Evolutionary conservation across 2,329 filamentous ascomycete species (phyloP).

Genomic region (Pleomassaria siparia): DNA sequence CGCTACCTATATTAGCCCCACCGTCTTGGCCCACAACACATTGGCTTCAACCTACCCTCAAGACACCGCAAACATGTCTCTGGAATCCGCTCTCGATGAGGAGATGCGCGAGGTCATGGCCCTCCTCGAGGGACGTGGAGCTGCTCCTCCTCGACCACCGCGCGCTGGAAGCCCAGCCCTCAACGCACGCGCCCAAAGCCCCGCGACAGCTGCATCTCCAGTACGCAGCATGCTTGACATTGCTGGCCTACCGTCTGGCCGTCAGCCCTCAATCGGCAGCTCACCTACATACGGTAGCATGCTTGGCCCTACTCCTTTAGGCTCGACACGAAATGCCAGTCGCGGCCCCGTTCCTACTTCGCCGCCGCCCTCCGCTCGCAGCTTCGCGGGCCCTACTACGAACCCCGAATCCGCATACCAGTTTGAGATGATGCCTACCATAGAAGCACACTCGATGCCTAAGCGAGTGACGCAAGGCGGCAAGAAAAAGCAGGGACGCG

Average conservation of each 20-base stretch:
- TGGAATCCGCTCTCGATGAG: constrained; percentile 75
- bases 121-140: constrained; percentile 59
- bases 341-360: constrained; percentile 36
- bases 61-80: constrained; percentile 59
- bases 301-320: constrained; percentile 38
- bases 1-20: not conserved
- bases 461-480: constrained; percentile 47
- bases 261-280: constrained; percentile 39
- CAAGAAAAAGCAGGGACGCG: constrained; percentile 42
- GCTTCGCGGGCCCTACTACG: constrained; percentile 23
- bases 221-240: constrained; percentile 63
- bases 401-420: constrained; percentile 46
- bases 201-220: constrained; percentile 58
- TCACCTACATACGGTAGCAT: constrained; percentile 32
- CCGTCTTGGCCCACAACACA: not conserved
- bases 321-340: constrained; percentile 37
- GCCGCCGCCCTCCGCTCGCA: constrained; percentile 23
- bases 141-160: constrained; percentile 19
- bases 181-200: constrained; percentile 55
- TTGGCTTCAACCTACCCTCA: not conserved
- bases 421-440: constrained; percentile 50
- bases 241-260: constrained; percentile 15
- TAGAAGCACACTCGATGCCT: constrained; percentile 45
- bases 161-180: constrained; percentile 32
- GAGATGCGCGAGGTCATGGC: constrained; percentile 74